Conservation (phyloP, 2,329 filamentous ascomycete species). For the Neopestalotiopsis rosae region DNA sequence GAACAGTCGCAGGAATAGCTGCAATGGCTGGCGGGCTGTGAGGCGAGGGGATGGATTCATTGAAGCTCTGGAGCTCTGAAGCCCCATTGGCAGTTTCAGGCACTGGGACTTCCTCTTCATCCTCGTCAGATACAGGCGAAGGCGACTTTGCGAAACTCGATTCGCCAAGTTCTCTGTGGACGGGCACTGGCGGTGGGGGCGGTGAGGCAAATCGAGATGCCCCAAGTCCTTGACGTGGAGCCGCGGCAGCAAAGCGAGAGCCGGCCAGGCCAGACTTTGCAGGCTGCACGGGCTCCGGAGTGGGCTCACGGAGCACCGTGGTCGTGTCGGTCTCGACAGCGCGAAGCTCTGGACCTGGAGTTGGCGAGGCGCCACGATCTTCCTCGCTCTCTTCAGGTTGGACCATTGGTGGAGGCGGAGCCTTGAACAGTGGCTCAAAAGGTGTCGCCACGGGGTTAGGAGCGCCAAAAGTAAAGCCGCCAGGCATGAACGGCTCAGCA, state of each 20-base stretch:
- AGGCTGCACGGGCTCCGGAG: conserved; percentile 25
- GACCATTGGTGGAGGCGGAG: conserved; percentile 29
- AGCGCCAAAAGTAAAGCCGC: conserved; percentile 37
- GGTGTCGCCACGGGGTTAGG: conserved; percentile 33
- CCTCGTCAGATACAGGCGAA: conserved; percentile 38
- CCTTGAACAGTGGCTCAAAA: conserved; percentile 34
- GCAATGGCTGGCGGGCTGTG: conserved; percentile 35
- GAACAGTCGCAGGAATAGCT: background rate
- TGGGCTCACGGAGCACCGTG: conserved; percentile 18
- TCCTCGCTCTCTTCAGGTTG: conserved; percentile 33
- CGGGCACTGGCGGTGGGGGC: conserved; percentile 47
- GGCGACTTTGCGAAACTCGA: conserved; percentile 51
- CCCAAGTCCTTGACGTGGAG: conserved; percentile 45
- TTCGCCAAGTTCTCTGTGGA: conserved; percentile 46
- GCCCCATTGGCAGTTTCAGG: conserved; percentile 24
- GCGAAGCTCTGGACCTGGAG: conserved; percentile 35
- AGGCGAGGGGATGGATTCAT: conserved; percentile 33
- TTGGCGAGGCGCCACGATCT: conserved; percentile 38
- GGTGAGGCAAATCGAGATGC: conserved; percentile 56
- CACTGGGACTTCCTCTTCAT: conserved; percentile 16
- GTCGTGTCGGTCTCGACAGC: conserved; percentile 19
- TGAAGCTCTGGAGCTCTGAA: conserved; percentile 37
- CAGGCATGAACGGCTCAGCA: conserved; percentile 70
- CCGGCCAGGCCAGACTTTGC: conserved; percentile 31
- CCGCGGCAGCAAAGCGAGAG: conserved; percentile 40